phyloP scores from a whole-genome alignment of 768 basidiomycete genomes.

The Naematelia aurantialba region DNA sequence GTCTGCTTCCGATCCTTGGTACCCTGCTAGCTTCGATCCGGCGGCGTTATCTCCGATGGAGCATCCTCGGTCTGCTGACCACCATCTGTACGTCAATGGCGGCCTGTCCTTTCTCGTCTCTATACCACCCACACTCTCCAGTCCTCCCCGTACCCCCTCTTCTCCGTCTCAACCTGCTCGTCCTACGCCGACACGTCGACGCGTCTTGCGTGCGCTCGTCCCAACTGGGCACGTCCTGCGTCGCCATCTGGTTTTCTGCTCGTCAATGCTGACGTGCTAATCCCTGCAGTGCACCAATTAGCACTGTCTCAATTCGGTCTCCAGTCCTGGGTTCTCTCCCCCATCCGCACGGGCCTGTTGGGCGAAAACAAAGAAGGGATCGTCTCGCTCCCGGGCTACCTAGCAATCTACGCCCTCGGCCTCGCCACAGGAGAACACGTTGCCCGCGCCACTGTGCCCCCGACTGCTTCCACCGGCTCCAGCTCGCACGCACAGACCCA shows the following conservation, averaged over 20 bases:
- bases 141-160: no score
- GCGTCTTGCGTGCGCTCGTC: no score
- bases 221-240: no score
- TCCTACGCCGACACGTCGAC: no score
- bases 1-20: conserved; percentile 69
- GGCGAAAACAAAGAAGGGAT: conserved; percentile 90
- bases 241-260: no score
- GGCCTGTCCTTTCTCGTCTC: conserved; percentile 7
- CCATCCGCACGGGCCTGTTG: conserved; percentile 63
- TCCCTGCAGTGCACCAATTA: conserved; percentile 64
- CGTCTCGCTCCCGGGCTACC: conserved; percentile 71
- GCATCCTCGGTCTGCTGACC: conserved; percentile 62
- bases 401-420: conserved; percentile 83
- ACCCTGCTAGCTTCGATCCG: conserved; percentile 67
- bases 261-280: background rate
- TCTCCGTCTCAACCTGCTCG: no score
- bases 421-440: conserved; percentile 74
- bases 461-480: background rate
- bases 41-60: conserved; percentile 56
- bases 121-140: no score
- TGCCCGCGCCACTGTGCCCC: conserved; percentile 54
- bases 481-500: background rate
- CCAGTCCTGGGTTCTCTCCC: conserved; percentile 63
- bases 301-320: conserved; percentile 60
- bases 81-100: conserved; percentile 54